phyloP scores from a whole-genome alignment of 345 rosid species.

The Citropsis articulata region DNA sequence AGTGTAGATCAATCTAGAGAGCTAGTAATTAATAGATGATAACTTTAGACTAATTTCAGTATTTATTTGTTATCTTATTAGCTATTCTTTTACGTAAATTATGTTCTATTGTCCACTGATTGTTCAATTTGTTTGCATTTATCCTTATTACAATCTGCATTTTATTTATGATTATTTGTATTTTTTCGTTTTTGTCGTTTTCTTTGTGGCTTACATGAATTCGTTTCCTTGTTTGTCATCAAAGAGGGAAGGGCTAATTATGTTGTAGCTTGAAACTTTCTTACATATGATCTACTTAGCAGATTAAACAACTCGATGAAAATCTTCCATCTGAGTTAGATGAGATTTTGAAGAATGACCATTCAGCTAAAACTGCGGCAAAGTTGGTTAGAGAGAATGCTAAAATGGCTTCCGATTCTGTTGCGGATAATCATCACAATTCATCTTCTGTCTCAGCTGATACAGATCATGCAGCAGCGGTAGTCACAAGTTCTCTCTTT shows the following conservation, averaged over 20 bases:
- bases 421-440: slow-evolving; percentile 5
- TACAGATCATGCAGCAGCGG: slow-evolving; percentile 25
- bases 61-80: neutral
- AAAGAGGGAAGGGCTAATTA: neutral
- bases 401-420: slow-evolving; percentile 30
- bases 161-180: too few relatives aligned
- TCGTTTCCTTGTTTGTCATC: neutral
- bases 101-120: neutral
- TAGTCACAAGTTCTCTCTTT: slow-evolving; percentile 5
- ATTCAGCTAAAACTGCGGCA: slow-evolving; percentile 19
- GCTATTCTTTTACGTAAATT: neutral
- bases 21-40: neutral
- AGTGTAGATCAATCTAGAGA: neutral
- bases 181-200: too few relatives aligned
- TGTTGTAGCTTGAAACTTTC: slow-evolving; percentile 11
- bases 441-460: slow-evolving; percentile 14
- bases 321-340: slow-evolving; percentile 61
- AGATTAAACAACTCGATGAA: slow-evolving; percentile 73
- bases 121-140: neutral
- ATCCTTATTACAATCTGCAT: neutral
- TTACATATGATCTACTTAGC: slow-evolving; percentile 9
- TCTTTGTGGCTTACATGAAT: neutral
- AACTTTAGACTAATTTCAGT: neutral
- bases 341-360: slow-evolving; percentile 43
- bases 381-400: slow-evolving; percentile 25